Base-by-base conservation (phyloP, 2,329 filamentous ascomycete species). In the Aspergillus hiratsukae region DNA sequence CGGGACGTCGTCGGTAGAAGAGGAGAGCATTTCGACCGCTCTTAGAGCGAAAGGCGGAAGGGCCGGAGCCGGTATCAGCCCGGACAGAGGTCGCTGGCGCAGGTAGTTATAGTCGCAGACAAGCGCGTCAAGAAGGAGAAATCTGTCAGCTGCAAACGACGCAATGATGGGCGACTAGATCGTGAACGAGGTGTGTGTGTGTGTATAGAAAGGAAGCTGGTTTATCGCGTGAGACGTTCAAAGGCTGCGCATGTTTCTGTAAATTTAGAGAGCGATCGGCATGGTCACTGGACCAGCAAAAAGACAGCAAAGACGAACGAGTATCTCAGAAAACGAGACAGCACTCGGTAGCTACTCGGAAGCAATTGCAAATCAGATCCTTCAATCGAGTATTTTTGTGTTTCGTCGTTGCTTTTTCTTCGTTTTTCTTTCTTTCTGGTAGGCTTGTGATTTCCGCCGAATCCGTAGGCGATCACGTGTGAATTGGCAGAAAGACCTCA, bases 1-100 rank as follows among this genome's bases (percentile, higher is more conserved):
- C 56, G 92, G 91, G 56, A 94, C 79, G 64, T 80, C 78, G 61
- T 83, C 78, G 66, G 78, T 76, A 49, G 71, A 69, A 23, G 78
- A 76, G 21, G 78, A 76, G 46, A 69, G 58, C 71, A 82, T 82
- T 48, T 73, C 64, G 63, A 61, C 54, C 51, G 63, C 29, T 64
- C 58, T 63, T 28, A 69, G 64, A 57, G 72, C 68, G 65, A 78
- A 78, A 58, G 78, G 70, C 55, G 83, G 80, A 78, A 87, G 84
- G 51, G 61, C 57, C 56, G 69, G 58, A 54, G 59, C 50, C 52
- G 57, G 51, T 53, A 69, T 66, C 19, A 68, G 55, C 51, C 68
- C 71, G 53, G 54, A 62, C 23, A 68, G 49, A 53, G 70, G 61
- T 49, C 65, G 61, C 49, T 55, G 60, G 49, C 51, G 56, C 40